phyloP scores from a whole-genome alignment of 169 alveolate species.

The Babesia caballi region DNA sequence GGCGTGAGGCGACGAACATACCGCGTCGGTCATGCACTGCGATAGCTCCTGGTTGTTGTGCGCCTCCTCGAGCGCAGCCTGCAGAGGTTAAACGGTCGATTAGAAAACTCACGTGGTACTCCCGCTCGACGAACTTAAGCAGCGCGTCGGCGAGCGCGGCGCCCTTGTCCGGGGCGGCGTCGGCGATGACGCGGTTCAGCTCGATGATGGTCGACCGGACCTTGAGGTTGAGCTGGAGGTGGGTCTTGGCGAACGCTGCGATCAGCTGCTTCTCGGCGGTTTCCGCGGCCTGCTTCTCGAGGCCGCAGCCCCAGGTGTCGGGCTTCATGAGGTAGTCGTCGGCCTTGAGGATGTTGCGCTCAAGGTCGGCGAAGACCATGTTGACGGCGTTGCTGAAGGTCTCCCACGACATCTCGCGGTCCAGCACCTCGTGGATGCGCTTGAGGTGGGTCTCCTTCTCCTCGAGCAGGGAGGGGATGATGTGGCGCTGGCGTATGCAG shows the following conservation, averaged over 20 bases:
- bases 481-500: slow-evolving; percentile 40
- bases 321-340: slow-evolving; percentile 45
- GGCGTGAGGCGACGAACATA: not conserved
- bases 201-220: slow-evolving; percentile 27
- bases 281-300: slow-evolving; percentile 23
- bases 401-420: slow-evolving; percentile 61
- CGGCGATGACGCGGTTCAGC: slow-evolving; percentile 13
- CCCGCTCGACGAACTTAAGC: slow-evolving; percentile 39
- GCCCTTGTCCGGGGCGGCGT: slow-evolving; percentile 24
- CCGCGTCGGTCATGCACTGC: slow-evolving; percentile 60
- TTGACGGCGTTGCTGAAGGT: slow-evolving; percentile 43
- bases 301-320: slow-evolving; percentile 57
- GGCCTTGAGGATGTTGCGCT: slow-evolving; percentile 27
- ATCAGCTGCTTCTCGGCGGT: slow-evolving; percentile 56
- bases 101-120: slow-evolving; percentile 14
- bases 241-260: slow-evolving; percentile 49
- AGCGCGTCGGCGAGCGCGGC: slow-evolving; percentile 29
- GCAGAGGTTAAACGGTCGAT: not conserved
- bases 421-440: slow-evolving; percentile 32
- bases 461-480: slow-evolving; percentile 53
- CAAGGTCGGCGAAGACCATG: slow-evolving; percentile 53
- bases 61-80: slow-evolving; percentile 61
- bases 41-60: slow-evolving; percentile 21
- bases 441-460: slow-evolving; percentile 45
- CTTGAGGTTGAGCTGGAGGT: slow-evolving; percentile 42